These are phyloP conservation scores for Aspergillus neoniger DNA, from an alignment of 2,329 filamentous ascomycete genomes.

Conservation along the genomic window DNA sequence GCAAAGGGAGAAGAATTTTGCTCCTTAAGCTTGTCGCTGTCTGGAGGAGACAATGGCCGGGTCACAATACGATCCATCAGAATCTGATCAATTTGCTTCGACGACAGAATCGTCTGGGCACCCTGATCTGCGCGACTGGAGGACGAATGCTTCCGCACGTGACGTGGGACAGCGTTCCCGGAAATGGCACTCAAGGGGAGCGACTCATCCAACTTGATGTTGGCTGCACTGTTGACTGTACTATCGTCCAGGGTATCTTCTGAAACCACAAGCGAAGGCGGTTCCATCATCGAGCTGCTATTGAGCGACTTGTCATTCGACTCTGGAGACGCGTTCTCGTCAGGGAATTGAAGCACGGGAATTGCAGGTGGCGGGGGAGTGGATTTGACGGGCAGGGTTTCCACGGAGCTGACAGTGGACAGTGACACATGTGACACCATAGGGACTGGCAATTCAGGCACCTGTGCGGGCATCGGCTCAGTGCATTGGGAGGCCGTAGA, in stretches of 20 bases:
- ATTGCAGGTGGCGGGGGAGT: conserved; percentile 30
- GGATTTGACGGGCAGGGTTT: conserved; percentile 48
- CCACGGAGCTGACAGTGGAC: conserved; percentile 47
- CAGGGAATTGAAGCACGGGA: conserved; percentile 20
- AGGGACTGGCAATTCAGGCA: conserved; percentile 27
- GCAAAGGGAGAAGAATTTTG: conserved; percentile 37
- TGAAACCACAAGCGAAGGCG: conserved; percentile 55
- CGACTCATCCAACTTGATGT: conserved; percentile 34
- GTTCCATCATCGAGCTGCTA: conserved; percentile 21
- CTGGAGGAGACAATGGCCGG: conserved; percentile 36
- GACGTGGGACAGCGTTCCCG: conserved; percentile 51
- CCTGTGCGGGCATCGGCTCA: conserved; percentile 35
- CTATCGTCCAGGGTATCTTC: conserved; percentile 66
- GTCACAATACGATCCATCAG: conserved; percentile 57
- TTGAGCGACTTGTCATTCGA: conserved; percentile 24
- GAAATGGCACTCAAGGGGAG: conserved; percentile 64
- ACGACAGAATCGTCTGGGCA: conserved; percentile 82
- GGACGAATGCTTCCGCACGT: conserved; percentile 28
- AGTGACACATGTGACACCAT: conserved; percentile 37
- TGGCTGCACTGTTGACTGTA: conserved; percentile 41
- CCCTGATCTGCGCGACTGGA: conserved; percentile 65
- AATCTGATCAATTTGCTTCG: conserved; percentile 76
- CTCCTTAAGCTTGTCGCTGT: conserved; percentile 34
- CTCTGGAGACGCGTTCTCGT: conserved; percentile 26
- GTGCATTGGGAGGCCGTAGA: conserved; percentile 29